Evolutionary conservation across 176 grass and related monocot genomes (phyloP), one percentile per base, ranked within the genome.

Genomic region (Sorghum bicolor): DNA sequence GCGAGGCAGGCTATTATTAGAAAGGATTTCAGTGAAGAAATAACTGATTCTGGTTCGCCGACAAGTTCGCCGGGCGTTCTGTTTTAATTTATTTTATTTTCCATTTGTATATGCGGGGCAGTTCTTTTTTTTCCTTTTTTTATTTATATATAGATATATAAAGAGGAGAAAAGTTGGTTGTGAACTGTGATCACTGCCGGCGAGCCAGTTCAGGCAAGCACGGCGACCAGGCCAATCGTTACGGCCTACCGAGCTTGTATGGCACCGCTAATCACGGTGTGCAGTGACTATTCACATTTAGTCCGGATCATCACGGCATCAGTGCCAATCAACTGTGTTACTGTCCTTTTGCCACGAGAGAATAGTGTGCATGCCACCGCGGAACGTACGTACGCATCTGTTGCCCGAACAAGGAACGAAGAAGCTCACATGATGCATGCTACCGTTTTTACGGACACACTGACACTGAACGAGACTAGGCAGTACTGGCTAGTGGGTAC

Each of bases 31-130:
- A 33, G 48, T 67, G 32, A 37, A 24, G 22, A 63, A 63, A 15
- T 65, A 80, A 80, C 62, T 33, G 62, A 32, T 48, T 47, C 30
- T 65, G 3, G 61, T 79, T 79, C 4, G 60, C 76, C 38, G 76
- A 2, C 60, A 65, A 65, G 60, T 45, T 65, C 26, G 58, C 16
- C 37, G 37, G 7, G n/a, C 6, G 16, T 17, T 41, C 10, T 6
- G 5, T 69, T 16, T 10, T 28, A n/a, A 0, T 45, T 15, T 26
- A 5, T 36, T 15, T 15, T 26, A 8, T 43, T 41, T 63, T 29
- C 4, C 9, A 10, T 28, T 13, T 39, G 22, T 40, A 25, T 70
- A 14, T 8, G 37, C 10, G 22, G 12, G 12, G 9, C 19, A 19
- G 50, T 20, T 52, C 5, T 20, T 48, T 47, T 43, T 14, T 19